Evolutionary conservation across 1,284 basidiomycete species (phyloP).

Genomic region (Trichosporon asahii): DNA sequence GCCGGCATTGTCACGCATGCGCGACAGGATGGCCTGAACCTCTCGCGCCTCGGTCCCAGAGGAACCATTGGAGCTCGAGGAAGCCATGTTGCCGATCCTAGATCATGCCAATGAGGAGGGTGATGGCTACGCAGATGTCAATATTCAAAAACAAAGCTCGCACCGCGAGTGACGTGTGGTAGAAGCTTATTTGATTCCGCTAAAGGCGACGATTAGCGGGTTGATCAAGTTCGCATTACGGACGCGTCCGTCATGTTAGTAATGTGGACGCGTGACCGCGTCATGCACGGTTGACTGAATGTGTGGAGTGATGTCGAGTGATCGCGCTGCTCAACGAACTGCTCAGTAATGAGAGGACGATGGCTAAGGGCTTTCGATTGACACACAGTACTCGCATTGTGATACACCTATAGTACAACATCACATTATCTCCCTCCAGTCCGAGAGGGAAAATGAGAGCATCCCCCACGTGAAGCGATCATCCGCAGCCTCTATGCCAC

Average conservation of each 20-base stretch:
- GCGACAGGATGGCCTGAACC: constrained; percentile 41
- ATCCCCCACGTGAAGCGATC: constrained; percentile 61
- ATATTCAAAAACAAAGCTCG: neutral
- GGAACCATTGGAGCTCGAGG: constrained; percentile 7
- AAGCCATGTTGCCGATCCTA: constrained; percentile 5
- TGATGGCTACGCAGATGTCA: neutral
- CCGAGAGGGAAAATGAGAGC: constrained; percentile 70
- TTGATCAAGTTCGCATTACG: neutral
- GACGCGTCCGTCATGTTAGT: neutral
- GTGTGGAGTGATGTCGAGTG: neutral
- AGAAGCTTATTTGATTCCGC: neutral
- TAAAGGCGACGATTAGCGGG: neutral
- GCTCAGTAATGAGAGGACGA: too few species aligned
- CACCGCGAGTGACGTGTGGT: constrained; percentile 6
- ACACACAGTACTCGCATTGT: too few species aligned
- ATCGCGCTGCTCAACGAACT: too few species aligned
- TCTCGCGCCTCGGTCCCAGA: constrained; percentile 16
- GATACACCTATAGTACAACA: neutral
- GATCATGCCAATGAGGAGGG: constrained; percentile 6
- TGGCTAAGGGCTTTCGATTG: too few species aligned
- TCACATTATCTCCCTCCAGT: constrained; percentile 60
- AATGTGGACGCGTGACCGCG: neutral
- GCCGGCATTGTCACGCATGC: constrained; percentile 24
- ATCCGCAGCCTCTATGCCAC: constrained; percentile 56
- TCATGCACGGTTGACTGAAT: neutral